Percentiles rank a stretch among this genome's conserved stretches.
Conservation (phyloP, 2,329 filamentous ascomycete species). For the Talaromyces atroroseus region DNA sequence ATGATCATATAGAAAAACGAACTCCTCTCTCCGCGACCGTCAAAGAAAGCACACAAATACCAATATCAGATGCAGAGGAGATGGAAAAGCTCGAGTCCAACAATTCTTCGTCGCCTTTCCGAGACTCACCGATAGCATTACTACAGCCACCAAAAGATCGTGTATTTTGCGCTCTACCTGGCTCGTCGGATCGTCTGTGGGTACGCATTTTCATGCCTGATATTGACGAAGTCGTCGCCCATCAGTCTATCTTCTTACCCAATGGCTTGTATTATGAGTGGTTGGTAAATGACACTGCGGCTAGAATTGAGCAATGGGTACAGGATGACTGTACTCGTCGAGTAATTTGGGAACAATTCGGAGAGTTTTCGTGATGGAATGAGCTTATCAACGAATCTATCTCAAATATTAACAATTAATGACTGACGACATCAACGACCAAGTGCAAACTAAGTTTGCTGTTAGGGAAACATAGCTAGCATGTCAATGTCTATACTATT, state of each 20-base stretch:
- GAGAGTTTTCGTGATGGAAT: not conserved
- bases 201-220: conserved; percentile 72
- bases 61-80: not conserved
- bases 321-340: conserved; percentile 16
- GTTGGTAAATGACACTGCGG: conserved; percentile 69
- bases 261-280: conserved; percentile 64
- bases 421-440: not conserved
- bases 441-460: not conserved
- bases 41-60: not conserved
- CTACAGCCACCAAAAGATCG: conserved; percentile 48
- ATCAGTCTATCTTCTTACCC: conserved; percentile 73
- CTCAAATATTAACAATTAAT: not conserved
- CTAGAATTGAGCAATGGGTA: conserved; percentile 64
- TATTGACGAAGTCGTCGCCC: conserved; percentile 79
- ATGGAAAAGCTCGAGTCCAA: not conserved
- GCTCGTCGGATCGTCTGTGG: conserved; percentile 61
- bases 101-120: not conserved
- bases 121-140: conserved; percentile 6
- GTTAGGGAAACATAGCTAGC: not conserved
- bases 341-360: conserved; percentile 11
- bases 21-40: not conserved
- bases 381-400: not conserved
- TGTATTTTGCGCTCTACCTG: conserved; percentile 72
- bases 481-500: not conserved
- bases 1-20: not conserved